Base-by-base conservation (phyloP, 2,329 filamentous ascomycete species). In the Fusarium neocosmosporiellum region DNA sequence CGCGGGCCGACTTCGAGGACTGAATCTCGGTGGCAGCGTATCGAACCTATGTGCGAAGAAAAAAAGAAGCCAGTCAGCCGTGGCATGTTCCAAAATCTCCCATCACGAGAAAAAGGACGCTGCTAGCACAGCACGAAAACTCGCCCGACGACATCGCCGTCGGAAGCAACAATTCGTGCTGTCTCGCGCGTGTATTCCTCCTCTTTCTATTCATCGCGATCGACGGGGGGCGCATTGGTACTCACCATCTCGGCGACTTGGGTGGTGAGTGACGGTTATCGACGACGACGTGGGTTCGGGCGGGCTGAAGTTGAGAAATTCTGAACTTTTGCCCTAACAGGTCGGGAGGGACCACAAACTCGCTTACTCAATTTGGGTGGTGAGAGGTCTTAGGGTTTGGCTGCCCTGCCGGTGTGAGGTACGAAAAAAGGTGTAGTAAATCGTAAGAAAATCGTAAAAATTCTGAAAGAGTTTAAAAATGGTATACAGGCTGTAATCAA, bases 11-110 rank as follows among this genome's bases (percentile, higher is more conserved):
- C 91, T 98, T 98, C 81, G 92, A 90, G 86, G 92, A 88, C 82
- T 93, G 89, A 85, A 97, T 96, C 85, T 95, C 90, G 84, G 92
- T 94, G 85, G 93, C 93, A 87, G 94, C 94, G 95, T 98, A 98
- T 88, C 95, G 94, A 90, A 97, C 94, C 95, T 97, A 57, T 67
- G 46, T 62, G 29, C 63, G 43, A 41, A 55, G 64, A 64, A 62
- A 65, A 65, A 64, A 62, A 65, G 59, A 36, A 59, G 61, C 68
- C 64, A 70, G 77, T 81, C 77, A 80, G 75, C 55, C 69, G 60
- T 55, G 39, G 22, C 55, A 73, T 60, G 46, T 66, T 22, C 34
- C 46, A 50, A 62, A 73, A 55, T 63, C 43, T 36, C 27, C 50
- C 61, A 61, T 59, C 71, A 62, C 63, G 22, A 62, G n/a, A 36